These are phyloP conservation scores for Zygosaccharomyces sapae DNA, from an alignment of 1,139 yeast species.

Conservation along the genomic window DNA sequence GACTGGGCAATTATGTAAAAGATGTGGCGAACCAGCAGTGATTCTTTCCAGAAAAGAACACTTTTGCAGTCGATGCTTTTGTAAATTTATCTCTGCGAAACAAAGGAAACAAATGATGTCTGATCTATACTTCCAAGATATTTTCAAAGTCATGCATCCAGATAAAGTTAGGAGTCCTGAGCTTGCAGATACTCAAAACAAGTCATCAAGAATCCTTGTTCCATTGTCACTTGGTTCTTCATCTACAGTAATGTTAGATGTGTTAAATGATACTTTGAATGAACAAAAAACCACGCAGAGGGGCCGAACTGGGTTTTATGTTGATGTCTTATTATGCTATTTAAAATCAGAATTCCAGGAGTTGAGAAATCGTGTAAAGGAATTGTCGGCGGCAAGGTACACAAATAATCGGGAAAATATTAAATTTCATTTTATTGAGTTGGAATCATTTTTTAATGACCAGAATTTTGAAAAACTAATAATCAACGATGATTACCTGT, in stretches of 20 bases:
- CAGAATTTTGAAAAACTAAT: constrained; percentile 16
- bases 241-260: constrained; percentile 65
- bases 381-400: constrained; percentile 22
- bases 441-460: constrained; percentile 38
- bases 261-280: constrained; percentile 53
- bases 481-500: constrained; percentile 13
- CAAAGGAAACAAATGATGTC: constrained; percentile 79
- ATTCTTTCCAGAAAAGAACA: constrained; percentile 63
- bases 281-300: constrained; percentile 60
- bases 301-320: constrained; percentile 64
- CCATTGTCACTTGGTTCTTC: constrained; percentile 65
- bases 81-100: constrained; percentile 68
- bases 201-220: constrained; percentile 45
- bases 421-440: constrained; percentile 40
- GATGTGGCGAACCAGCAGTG: constrained; percentile 54
- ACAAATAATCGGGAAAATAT: constrained; percentile 28
- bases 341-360: constrained; percentile 17
- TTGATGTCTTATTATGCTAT: constrained; percentile 46
- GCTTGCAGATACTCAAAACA: constrained; percentile 25
- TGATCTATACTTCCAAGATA: constrained; percentile 65
- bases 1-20: constrained; percentile 24
- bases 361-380: constrained; percentile 29
- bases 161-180: constrained; percentile 33
- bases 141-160: constrained; percentile 43
- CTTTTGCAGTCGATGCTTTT: constrained; percentile 68